phyloP scores from a whole-genome alignment of 805 yeast genomes.

The Cyberlindnera veronae region DNA sequence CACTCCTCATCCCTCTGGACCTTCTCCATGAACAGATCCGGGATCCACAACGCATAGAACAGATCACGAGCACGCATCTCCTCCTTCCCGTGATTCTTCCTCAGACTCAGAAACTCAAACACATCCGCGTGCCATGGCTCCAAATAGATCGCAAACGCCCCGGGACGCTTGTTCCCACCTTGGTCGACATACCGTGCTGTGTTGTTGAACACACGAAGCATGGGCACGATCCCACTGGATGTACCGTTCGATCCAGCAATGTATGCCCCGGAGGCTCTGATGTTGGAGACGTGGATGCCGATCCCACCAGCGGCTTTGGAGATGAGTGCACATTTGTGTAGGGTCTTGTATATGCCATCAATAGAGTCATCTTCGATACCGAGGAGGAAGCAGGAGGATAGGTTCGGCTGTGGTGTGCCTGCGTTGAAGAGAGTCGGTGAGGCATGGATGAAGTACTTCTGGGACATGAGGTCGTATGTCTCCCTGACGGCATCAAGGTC shows the following conservation, averaged over 20 bases:
- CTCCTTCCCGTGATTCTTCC: conserved; percentile 94
- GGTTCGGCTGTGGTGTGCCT: conserved; percentile 79
- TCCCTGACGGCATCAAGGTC: conserved; percentile 65
- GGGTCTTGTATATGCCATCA: conserved; percentile 89
- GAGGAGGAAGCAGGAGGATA: conserved; percentile 89
- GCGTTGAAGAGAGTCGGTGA: conserved; percentile 94
- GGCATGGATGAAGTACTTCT: conserved; percentile 86
- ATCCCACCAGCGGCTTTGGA: conserved; percentile 96
- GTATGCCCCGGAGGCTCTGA: conserved; percentile 81
- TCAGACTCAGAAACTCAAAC: conserved; percentile 78
- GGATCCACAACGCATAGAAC: conserved; percentile 91
- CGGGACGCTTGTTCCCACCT: conserved; percentile 98
- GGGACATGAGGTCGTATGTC: conserved; percentile 85
- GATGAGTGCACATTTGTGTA: conserved; percentile 83
- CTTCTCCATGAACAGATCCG: conserved; percentile 90
- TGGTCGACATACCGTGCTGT: conserved; percentile 97
- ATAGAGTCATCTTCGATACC: conserved; percentile 94
- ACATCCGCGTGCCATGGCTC: conserved; percentile 98
- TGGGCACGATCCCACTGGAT: conserved; percentile 92
- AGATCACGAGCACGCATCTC: conserved; percentile 91
- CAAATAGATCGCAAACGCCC: conserved; percentile 89
- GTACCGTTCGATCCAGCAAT: conserved; percentile 92
- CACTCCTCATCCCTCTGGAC: conserved; percentile 77
- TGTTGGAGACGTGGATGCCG: conserved; percentile 85
- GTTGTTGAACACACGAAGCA: conserved; percentile 91